Base-by-base conservation (phyloP, 1,139 yeast genomes). In the Geotrichum citri-aurantii region DNA sequence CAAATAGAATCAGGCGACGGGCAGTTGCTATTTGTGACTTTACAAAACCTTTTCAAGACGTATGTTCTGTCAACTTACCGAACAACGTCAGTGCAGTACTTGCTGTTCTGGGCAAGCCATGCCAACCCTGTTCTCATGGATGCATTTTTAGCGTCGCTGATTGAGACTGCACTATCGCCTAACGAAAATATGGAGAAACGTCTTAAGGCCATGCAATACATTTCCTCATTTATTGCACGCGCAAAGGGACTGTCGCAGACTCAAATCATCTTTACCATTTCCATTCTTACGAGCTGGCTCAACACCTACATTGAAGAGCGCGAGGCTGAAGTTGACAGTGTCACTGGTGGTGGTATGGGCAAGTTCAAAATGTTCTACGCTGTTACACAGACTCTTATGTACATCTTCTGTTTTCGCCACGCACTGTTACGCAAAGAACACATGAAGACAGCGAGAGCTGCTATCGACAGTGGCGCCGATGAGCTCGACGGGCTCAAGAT, bases 31-130 rank as follows among this genome's bases (percentile, higher is more conserved):
- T 92, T 86, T 75, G 85, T 86, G 65, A 86, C 89, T 7, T 77
- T 93, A 57, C 81, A 87, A 1, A 82, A 93, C 1, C 76, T 88
- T 44, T 93, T 93, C 78, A 85, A 85, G 68, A 80, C 90, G 2
- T 95, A 88, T 66, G 81, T 93, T 51, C 76, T 93, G 60, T 96
- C 97, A 17, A 93, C 99, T 0, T 96, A 92, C 73, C 88, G 89
- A 71, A 92, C 98, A 11, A 84, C 90, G 67, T 87, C 92, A 58
- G 86, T 90, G 37, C 99, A 93, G 72, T 93, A 88, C 70, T 75
- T 92, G 48, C 73, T 92, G 68, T 93, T 93, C 72, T 86, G 86
- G 66, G 79, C 88, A 19, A 84, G 96, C 14, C 98, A 92, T 71
- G 83, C 84, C 61, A 89, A 88, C 67, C 84, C 86, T 1, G 95